A percentile compares a stretch with the other conserved stretches of the same genome.
Conservation (phyloP, 345 rosid species). For the Excoecaria agallocha region DNA sequence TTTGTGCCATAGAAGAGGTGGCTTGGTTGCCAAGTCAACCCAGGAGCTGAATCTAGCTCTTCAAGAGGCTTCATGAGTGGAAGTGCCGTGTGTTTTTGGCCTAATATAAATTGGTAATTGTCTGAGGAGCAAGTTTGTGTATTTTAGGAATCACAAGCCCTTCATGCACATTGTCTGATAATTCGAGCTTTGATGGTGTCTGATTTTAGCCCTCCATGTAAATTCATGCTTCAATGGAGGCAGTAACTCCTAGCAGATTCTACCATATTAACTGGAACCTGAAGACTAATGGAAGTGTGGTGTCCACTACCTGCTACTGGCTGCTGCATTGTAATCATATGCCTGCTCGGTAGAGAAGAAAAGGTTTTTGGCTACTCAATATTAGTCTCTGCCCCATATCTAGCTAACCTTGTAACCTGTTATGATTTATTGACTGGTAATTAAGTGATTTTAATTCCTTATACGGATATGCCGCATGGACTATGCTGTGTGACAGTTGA, state of each 20-base stretch:
- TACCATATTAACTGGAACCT: constrained; percentile 22
- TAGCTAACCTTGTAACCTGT: constrained; percentile 2
- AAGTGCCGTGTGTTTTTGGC: constrained; percentile 17
- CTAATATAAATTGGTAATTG: constrained; percentile 11
- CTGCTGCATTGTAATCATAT: background rate
- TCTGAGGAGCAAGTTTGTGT: constrained; percentile 14
- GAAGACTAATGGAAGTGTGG: constrained; percentile 2
- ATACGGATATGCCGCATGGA: background rate
- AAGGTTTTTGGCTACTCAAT: background rate
- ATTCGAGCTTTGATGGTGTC: constrained; percentile 6
- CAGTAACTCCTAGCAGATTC: constrained; percentile 28
- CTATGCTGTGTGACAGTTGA: background rate
- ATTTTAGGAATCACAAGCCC: constrained; percentile 11
- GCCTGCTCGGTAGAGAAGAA: background rate
- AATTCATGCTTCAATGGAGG: constrained; percentile 30
- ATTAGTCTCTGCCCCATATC: background rate
- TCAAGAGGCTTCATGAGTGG: constrained; percentile 59
- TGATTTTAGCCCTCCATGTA: constrained; percentile 27
- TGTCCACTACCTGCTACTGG: background rate
- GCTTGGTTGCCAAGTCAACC: constrained; percentile 79
- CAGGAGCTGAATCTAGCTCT: constrained; percentile 82
- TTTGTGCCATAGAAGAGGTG: constrained; percentile 63
- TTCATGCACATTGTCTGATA: background rate
- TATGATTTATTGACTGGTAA: background rate
- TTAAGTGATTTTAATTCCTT: background rate